These are phyloP conservation scores for Cicer cuneatum DNA, from an alignment of 306 rosid species.

Conservation along the genomic window DNA sequence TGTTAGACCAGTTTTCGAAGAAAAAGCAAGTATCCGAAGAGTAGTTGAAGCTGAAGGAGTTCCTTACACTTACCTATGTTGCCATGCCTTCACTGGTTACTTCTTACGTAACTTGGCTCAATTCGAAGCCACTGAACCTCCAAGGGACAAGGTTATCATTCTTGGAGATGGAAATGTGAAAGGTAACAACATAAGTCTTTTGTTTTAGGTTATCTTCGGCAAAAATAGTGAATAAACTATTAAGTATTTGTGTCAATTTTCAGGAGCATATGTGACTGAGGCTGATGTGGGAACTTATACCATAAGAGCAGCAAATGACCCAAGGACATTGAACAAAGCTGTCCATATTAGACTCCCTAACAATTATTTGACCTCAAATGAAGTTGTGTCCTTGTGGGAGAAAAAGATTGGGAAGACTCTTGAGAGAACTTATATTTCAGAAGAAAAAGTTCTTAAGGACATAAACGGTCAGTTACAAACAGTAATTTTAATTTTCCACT, in stretches of 20 bases:
- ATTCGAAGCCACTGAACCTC: constrained; percentile 43
- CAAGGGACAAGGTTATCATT: constrained; percentile 49
- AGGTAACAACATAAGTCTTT: constrained; percentile 35
- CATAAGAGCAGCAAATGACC: constrained; percentile 52
- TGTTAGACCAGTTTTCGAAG: constrained; percentile 36
- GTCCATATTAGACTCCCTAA: constrained; percentile 50
- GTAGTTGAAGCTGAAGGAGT: constrained; percentile 48
- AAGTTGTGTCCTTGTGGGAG: constrained; percentile 56
- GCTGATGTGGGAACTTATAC: constrained; percentile 49
- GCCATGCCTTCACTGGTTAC: constrained; percentile 49
- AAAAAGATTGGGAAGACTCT: constrained; percentile 52
- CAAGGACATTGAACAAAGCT: constrained; percentile 55
- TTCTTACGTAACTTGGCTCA: constrained; percentile 50
- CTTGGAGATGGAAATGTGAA: constrained; percentile 60
- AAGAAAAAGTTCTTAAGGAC: constrained; percentile 53
- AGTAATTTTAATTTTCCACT: too few species aligned
- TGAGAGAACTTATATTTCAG: constrained; percentile 46
- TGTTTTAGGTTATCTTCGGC: too few species aligned
- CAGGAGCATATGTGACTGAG: constrained; percentile 50
- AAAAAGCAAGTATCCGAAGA: constrained; percentile 45
- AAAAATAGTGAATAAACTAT: too few species aligned
- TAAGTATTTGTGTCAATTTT: too few species aligned
- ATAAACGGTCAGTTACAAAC: constrained; percentile 44
- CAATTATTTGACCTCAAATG: constrained; percentile 48
- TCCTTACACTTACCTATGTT: constrained; percentile 50